phyloP scores from a whole-genome alignment of 352 stramenopile species.

The Globisporangium uncinulatum region DNA sequence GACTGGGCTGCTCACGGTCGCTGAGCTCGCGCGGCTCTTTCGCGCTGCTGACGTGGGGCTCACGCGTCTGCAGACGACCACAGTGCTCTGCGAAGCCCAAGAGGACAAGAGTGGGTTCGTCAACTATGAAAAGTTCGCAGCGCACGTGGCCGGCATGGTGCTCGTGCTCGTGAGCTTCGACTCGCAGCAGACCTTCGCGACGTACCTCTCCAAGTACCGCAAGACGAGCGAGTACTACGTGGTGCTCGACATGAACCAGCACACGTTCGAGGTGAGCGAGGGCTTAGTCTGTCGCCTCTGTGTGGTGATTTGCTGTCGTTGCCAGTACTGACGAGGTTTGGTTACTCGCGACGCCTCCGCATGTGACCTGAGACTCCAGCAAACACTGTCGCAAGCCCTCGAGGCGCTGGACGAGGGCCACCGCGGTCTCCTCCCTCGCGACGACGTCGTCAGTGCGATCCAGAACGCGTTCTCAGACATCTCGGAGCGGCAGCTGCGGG shows the following conservation, averaged over 20 bases:
- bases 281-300: background rate
- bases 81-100: conserved; percentile 58
- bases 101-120: conserved; percentile 75
- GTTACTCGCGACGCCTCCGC: background rate
- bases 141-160: conserved; percentile 63
- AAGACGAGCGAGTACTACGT: conserved; percentile 75
- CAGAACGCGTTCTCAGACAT: conserved; percentile 63
- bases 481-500: conserved; percentile 50
- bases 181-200: conserved; percentile 49
- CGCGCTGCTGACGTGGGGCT: conserved; percentile 61
- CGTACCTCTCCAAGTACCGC: conserved; percentile 59
- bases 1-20: conserved; percentile 54
- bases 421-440: conserved; percentile 41
- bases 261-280: conserved; percentile 53
- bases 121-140: conserved; percentile 68
- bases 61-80: conserved; percentile 70
- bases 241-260: conserved; percentile 73
- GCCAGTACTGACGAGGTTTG: background rate
- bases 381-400: conserved; percentile 52
- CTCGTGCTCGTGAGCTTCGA: conserved; percentile 62
- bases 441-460: conserved; percentile 52
- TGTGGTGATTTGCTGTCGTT: background rate
- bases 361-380: conserved; percentile 8
- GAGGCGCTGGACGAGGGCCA: conserved; percentile 63
- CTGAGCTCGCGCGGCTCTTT: conserved; percentile 54